A percentile compares a stretch with the other conserved stretches of the same genome.
Conservation (phyloP, 179 eudicot species). For the Sideroxylon spinosum region DNA sequence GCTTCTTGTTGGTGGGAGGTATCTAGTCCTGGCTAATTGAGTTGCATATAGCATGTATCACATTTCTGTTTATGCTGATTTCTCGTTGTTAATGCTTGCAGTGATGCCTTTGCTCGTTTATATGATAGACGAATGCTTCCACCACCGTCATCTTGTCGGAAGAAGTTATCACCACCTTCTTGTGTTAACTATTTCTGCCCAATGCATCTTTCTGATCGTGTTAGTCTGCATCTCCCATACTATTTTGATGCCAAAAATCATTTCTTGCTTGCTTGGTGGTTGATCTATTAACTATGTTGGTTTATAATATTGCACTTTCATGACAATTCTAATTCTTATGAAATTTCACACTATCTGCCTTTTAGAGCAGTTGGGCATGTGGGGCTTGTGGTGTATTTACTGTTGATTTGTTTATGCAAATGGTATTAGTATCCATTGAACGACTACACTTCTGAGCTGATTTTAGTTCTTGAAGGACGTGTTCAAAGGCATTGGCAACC, state of each 20-base stretch:
- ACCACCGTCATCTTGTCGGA: conserved; percentile 71
- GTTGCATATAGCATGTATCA: background rate
- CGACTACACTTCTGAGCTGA: too few relatives aligned
- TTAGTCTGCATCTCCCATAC: conserved; percentile 35
- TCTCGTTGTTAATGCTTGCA: conserved; percentile 34
- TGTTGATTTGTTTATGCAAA: too few relatives aligned
- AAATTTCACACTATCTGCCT: too few relatives aligned
- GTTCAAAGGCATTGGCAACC: too few relatives aligned
- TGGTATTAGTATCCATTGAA: too few relatives aligned
- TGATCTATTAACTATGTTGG: too few relatives aligned
- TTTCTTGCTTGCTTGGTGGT: too few relatives aligned
- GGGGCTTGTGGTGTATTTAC: too few relatives aligned
- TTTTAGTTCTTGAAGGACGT: too few relatives aligned
- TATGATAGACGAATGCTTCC: conserved; percentile 99
- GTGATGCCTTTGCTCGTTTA: conserved; percentile 95
- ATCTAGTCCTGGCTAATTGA: conserved; percentile 12
- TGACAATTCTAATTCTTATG: too few relatives aligned
- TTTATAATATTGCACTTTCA: too few relatives aligned
- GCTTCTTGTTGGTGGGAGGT: conserved; percentile 99
- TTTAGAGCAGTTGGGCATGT: too few relatives aligned
- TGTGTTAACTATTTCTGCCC: conserved; percentile 92
- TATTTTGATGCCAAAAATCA: background rate
- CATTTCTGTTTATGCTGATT: conserved; percentile 21
- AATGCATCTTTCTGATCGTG: conserved; percentile 88
- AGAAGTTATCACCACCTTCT: conserved; percentile 67